These are phyloP conservation scores for Telfairia occidentalis DNA, from an alignment of 331 rosid species.

Conservation along the genomic window DNA sequence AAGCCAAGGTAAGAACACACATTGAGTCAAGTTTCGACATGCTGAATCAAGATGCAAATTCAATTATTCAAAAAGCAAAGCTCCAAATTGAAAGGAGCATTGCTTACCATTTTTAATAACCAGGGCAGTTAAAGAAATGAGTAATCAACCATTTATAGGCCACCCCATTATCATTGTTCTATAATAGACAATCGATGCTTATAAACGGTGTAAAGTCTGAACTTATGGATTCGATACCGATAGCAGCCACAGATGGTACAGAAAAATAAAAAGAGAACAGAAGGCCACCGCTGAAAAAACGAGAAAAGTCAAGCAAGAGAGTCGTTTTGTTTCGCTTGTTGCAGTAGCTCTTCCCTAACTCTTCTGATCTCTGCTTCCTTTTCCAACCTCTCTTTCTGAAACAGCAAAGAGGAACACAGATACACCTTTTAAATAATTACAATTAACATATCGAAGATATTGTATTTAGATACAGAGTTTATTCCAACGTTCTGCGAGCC, in stretches of 20 bases:
- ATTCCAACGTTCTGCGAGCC: not conserved
- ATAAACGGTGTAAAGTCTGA: not conserved
- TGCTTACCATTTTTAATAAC: not conserved
- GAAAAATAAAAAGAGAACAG: not conserved
- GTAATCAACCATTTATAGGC: not conserved
- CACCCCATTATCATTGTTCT: not conserved
- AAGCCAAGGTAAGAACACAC: not conserved
- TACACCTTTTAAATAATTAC: not conserved
- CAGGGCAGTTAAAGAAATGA: not conserved
- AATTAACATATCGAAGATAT: not conserved
- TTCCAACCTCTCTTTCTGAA: conserved; percentile 60
- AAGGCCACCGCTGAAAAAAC: not conserved
- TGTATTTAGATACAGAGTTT: not conserved
- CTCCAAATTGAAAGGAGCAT: not conserved
- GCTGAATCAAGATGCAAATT: not conserved
- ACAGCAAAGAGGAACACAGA: not conserved
- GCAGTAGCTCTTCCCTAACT: conserved; percentile 59
- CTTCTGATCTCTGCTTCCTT: conserved; percentile 66
- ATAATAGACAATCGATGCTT: not conserved
- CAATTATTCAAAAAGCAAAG: conserved; percentile 2
- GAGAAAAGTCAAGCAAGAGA: conserved; percentile 26
- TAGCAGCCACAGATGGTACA: not conserved
- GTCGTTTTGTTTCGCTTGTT: conserved; percentile 42
- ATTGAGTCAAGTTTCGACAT: not conserved
- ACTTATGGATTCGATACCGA: not conserved